A percentile compares a stretch with the other conserved stretches of the same genome.
These are phyloP conservation scores for Arabis alpina DNA, from an alignment of 345 rosid species.

Conservation along the genomic window DNA sequence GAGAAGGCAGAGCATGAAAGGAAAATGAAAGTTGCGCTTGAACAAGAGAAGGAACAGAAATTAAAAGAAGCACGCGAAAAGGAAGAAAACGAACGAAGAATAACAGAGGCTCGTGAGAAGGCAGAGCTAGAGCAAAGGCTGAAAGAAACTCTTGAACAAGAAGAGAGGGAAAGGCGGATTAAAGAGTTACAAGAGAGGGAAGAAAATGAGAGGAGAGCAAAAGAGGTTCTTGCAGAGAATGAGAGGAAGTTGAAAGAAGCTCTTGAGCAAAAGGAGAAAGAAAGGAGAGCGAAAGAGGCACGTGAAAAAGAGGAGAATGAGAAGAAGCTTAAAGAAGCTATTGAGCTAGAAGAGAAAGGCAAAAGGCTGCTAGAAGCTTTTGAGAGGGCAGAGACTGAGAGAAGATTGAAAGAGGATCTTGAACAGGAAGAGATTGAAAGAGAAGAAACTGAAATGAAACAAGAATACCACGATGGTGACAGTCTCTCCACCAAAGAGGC, in stretches of 20 bases:
- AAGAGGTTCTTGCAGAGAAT: slow-evolving; percentile 46
- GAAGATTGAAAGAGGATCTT: slow-evolving; percentile 43
- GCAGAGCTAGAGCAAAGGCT: slow-evolving; percentile 50
- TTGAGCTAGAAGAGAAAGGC: slow-evolving; percentile 49
- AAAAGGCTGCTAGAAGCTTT: slow-evolving; percentile 39
- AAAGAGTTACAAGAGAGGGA: slow-evolving; percentile 49
- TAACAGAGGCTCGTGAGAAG: slow-evolving; percentile 45
- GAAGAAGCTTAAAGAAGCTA: slow-evolving; percentile 45
- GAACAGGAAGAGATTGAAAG: slow-evolving; percentile 41
- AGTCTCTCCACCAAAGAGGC: slow-evolving; percentile 28
- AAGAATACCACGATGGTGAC: slow-evolving; percentile 40
- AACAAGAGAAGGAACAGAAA: slow-evolving; percentile 48
- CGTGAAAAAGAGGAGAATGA: slow-evolving; percentile 53
- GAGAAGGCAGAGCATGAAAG: slow-evolving; percentile 43
- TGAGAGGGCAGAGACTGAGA: slow-evolving; percentile 49
- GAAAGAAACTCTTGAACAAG: slow-evolving; percentile 49
- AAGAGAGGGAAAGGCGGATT: slow-evolving; percentile 53
- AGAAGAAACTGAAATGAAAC: slow-evolving; percentile 47
- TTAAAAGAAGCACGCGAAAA: slow-evolving; percentile 39
- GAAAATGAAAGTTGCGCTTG: slow-evolving; percentile 30
- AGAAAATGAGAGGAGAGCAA: slow-evolving; percentile 53
- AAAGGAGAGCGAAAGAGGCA: slow-evolving; percentile 46
- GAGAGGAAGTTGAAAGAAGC: slow-evolving; percentile 43
- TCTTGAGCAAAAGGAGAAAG: slow-evolving; percentile 45
- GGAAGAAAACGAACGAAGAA: slow-evolving; percentile 47